Percentiles rank a stretch among this genome's conserved stretches.
phyloP scores from a whole-genome alignment of 1,139 yeast species.

The Protomyces lactucae-debilis region DNA sequence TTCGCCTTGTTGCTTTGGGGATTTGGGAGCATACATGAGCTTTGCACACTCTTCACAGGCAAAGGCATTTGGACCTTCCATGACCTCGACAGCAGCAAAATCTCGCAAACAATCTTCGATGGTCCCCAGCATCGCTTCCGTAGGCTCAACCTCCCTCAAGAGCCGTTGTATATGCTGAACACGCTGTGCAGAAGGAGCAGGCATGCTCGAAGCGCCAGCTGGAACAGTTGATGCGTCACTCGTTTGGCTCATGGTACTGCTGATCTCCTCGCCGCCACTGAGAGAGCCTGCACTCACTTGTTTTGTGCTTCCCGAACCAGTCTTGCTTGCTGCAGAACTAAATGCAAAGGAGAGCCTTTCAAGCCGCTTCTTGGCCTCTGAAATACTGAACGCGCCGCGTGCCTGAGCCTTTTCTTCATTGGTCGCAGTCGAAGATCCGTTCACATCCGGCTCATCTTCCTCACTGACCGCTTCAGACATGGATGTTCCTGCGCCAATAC shows the following conservation, averaged over 20 bases:
- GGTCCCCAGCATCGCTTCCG: constrained; percentile 6
- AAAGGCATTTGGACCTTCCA: constrained; percentile 28
- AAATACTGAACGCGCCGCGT: constrained; percentile 11
- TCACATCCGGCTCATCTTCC: constrained; percentile 13
- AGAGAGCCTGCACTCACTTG: neutral
- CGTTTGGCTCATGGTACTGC: neutral
- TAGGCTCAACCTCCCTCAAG: constrained; percentile 8
- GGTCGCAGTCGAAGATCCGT: neutral
- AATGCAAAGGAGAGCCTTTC: constrained; percentile 21
- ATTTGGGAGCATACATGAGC: neutral
- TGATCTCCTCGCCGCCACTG: neutral
- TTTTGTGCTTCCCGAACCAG: neutral
- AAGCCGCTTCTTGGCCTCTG: constrained; percentile 17
- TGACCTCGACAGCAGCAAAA: constrained; percentile 26
- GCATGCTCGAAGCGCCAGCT: neutral
- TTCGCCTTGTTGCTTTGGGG: neutral
- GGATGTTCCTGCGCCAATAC: neutral
- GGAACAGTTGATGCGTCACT: neutral
- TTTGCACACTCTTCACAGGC: constrained; percentile 31
- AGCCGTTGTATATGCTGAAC: constrained; percentile 10
- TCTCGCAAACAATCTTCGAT: constrained; percentile 28
- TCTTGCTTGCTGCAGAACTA: neutral
- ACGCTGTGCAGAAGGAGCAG: constrained; percentile 9
- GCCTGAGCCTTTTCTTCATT: constrained; percentile 6
- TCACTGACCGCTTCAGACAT: constrained; percentile 23